Base-by-base conservation (phyloP, 2,329 filamentous ascomycete genomes). In the Ophiostoma montium region DNA sequence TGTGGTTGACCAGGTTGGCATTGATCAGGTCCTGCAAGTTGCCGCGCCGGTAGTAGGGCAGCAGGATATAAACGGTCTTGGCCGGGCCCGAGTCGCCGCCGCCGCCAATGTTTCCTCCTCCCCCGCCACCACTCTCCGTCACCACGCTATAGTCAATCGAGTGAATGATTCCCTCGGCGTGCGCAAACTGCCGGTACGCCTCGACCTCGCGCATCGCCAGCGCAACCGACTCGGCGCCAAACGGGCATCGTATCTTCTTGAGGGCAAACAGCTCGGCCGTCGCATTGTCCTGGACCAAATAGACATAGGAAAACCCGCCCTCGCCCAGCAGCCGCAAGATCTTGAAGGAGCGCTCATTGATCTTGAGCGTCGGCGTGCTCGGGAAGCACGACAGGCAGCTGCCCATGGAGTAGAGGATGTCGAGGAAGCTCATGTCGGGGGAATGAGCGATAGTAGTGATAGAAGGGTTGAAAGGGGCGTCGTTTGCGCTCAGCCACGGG, bases 11-110 rank as follows among this genome's bases (percentile, higher is more conserved):
- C 49, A 96, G 71, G 66, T 98, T 98, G 55, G 92, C 90, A 65
- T 98, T 98, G 71, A 98, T 96, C 62, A 94, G 84, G 67, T 98
- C 92, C 68, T 98, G 92, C 35, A 98, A 74, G 65, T 98, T 98
- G 13, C 92, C 92, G 56, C 90, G 76, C 59, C 88, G 75, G 69
- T 95, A 98, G 70, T 96, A 98, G 12, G 92, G 92, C 18, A 98
- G 74, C 39, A 98, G 72, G 53, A 98, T 92, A 65, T 98, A 98
- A 48, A 96, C 92, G 0, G 90, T 96, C 70, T 96, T 96, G 54
- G 82, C 78, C 43, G 78, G 77, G 1, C 80, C 73, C 58, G 55
- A 58, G 42, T 54, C 71, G 57, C 62, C 62, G 57, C 62, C 62
- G 59, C 63, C 64, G 60, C 69, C 78, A 65, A 76, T 46, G 39